Base-by-base conservation (phyloP, 179 eudicot species). In the Pouteria campechiana region DNA sequence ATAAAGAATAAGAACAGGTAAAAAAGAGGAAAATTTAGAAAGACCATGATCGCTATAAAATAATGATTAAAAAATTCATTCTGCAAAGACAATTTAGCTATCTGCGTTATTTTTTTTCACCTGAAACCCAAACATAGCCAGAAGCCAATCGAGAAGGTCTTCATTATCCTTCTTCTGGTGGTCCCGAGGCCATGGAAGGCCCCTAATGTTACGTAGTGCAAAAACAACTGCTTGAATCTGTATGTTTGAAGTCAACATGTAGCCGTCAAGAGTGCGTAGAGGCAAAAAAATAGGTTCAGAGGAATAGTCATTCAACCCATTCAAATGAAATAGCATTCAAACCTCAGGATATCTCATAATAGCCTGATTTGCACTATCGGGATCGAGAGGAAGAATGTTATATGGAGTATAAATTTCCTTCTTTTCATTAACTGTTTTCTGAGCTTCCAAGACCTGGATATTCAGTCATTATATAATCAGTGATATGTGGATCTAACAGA, bases 281-380 rank as follows among this genome's bases (percentile, higher is more conserved):
- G 14, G 11, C 37, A 49, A 13, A 21, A 10, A 44, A 22, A 15
- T 25, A 41, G 32, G 11, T 25, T 20, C 21, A 41, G 37, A 32
- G 24, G 7, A 16, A 23, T 20, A 25, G 15, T 39, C 25, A 24
- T 7, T 40, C 19, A 4, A 39, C 42, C 23, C 12, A 25, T n/a
- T 24, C 5, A 3, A 17, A n/a, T n/a, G n/a, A n/a, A 28, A 3
- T 10, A 34, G 19, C 23, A 36, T 49, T 57, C 50, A 7, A 21
- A 88, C 97, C 97, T 88, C 97, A 6, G 95, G 93, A 60, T 65
- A 81, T 69, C 73, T 82, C 98, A 90, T 90, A 37, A 90, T 86
- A 28, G 98, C 94, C 64, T 86, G 94, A 70, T 82, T 82, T 42
- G 84, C 73, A 78, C 96, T 92, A 48, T 92, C 99, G 20, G 96